A percentile compares a stretch with the other conserved stretches of the same genome.
Evolutionary conservation across 306 rosid species (phyloP).

Genomic region (Albizia julibrissin): DNA sequence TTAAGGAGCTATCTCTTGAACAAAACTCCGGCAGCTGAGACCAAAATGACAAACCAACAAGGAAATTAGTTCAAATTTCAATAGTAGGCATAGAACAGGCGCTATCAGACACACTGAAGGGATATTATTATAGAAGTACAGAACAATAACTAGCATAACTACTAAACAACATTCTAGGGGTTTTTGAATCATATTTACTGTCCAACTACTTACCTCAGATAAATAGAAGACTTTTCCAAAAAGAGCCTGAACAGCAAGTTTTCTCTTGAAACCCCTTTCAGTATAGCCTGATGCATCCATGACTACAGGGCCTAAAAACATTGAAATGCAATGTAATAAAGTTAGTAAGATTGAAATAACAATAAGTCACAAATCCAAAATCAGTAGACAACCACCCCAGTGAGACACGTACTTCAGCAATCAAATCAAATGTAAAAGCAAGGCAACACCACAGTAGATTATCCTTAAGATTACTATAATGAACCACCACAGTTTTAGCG

Average conservation of each 20-base stretch:
- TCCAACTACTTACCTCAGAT: constrained; percentile 70
- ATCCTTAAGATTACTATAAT: no score
- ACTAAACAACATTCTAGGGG: not conserved
- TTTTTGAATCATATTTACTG: constrained; percentile 8
- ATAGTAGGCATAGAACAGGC: constrained; percentile 22
- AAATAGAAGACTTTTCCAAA: constrained; percentile 93
- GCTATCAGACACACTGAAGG: constrained; percentile 1
- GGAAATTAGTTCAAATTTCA: constrained; percentile 21
- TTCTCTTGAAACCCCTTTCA: constrained; percentile 96
- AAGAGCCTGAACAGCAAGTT: constrained; percentile 86
- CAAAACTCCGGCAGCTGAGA: constrained; percentile 87
- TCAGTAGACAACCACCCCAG: not conserved
- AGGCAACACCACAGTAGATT: no score
- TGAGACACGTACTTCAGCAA: no score
- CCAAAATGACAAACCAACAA: constrained; percentile 31
- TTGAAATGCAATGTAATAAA: constrained; percentile 21
- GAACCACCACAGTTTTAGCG: no score
- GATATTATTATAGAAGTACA: not conserved
- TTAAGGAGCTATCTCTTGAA: constrained; percentile 77
- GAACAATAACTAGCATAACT: constrained; percentile 6
- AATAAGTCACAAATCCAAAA: not conserved
- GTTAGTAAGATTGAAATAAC: constrained; percentile 17
- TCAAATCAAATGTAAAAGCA: no score
- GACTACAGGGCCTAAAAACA: constrained; percentile 83
- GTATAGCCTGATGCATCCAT: constrained; percentile 84